Evolutionary conservation across 1,284 basidiomycete genomes (phyloP), one percentile per base, ranked within the genome.

Genomic region (Ceratobasidium sp.): DNA sequence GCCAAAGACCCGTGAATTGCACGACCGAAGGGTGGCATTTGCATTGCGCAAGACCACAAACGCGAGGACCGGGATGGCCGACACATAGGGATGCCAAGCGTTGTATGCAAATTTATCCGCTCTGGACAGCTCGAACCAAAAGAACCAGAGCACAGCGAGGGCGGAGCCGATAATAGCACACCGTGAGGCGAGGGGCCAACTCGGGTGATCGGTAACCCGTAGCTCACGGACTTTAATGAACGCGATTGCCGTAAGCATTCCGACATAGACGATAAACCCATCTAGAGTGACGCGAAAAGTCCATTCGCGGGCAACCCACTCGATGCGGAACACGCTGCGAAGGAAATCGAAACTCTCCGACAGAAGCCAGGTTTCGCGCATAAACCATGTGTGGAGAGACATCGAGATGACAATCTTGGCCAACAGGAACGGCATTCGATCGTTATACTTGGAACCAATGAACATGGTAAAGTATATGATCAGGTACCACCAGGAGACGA

Each of bases 281-380:
- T 96, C 95, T 76, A 96, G 88, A 24, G 87, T 91, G 77, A 95
- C 90, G 53, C 94, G 89, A 86, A 96, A 96, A 1, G 85, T 84
- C 93, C 93, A 96, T 83, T 96, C 94, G 31, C 83, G 85, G 5
- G 93, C 90, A 2, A 90, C 92, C 94, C 94, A 96, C 58, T 86
- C 85, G 75, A 95, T 94, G 65, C 84, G 86, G 83, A 89, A 94
- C 41, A 93, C 80, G 24, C 83, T 83, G 77, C 87, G 85, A 74
- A 95, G 84, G 76, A 91, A 78, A 27, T 83, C 79, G 82, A 96
- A 96, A 13, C 91, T 77, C 22, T 81, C 80, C 71, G 89, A 85
- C 79, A 96, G 83, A 3, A 91, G 82, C 86, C 87, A 91, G 1
- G 82, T 80, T 73, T 90, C 84, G 75, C 84, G 84, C 86, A 94